A percentile compares a stretch with the other conserved stretches of the same genome.
Conservation (phyloP, 331 rosid genomes). For the Acacia pycnantha region DNA sequence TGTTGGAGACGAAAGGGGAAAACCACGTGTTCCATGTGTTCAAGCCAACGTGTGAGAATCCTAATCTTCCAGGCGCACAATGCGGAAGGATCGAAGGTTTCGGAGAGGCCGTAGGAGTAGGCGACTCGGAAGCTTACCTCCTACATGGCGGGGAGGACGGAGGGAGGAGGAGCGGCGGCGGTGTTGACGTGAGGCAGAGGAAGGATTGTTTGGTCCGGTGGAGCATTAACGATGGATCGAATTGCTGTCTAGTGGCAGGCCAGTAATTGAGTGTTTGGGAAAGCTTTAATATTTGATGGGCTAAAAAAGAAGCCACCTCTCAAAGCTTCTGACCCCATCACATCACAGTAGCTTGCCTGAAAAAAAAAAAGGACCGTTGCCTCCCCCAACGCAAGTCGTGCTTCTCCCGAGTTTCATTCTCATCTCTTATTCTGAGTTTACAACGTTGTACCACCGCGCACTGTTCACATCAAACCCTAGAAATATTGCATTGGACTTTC, state of each 20-base stretch:
- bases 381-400: too few relatives aligned
- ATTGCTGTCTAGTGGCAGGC: too few relatives aligned
- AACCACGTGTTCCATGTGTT: neutral
- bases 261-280: too few relatives aligned
- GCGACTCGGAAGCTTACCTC: conserved; percentile 73
- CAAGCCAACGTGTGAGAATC: neutral
- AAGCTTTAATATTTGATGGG: too few relatives aligned
- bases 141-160: conserved; percentile 68
- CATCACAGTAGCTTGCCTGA: too few relatives aligned
- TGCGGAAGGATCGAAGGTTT: conserved; percentile 84
- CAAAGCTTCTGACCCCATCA: too few relatives aligned
- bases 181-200: conserved; percentile 86
- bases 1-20: conserved; percentile 29
- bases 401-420: neutral
- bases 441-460: neutral
- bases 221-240: conserved; percentile 60
- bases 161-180: conserved; percentile 96
- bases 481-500: neutral
- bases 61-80: conserved; percentile 76
- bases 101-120: conserved; percentile 89
- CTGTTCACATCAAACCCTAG: conserved; percentile 32
- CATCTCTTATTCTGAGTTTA: neutral
- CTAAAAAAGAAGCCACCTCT: too few relatives aligned
- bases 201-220: conserved; percentile 65
- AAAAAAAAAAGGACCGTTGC: too few relatives aligned